These are phyloP conservation scores for Nicotiana obtusifolia DNA, from an alignment of 257 asterid genomes.

Conservation along the genomic window DNA sequence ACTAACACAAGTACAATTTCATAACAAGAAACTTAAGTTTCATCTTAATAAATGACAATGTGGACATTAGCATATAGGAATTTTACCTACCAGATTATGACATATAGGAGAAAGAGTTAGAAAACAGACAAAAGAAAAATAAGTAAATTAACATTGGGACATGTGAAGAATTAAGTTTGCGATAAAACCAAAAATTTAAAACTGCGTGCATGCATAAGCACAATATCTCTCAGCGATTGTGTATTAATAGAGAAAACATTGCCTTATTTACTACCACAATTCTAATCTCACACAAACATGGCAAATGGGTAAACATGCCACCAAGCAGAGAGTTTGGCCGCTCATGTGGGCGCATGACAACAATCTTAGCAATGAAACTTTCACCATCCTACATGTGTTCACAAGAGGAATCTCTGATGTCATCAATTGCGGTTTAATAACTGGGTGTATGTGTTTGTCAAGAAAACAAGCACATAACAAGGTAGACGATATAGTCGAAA, in stretches of 20 bases:
- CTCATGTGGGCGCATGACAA: neutral
- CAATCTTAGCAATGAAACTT: neutral
- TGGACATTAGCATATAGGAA: neutral
- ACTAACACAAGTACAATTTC: neutral
- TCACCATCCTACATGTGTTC: neutral
- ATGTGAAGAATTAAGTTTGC: neutral
- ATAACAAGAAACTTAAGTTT: neutral
- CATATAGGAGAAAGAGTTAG: neutral
- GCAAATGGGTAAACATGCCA: neutral
- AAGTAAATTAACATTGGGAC: neutral
- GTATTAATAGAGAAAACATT: neutral
- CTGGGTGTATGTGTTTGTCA: neutral
- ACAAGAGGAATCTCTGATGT: neutral
- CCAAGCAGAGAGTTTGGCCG: neutral
- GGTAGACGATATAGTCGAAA: neutral
- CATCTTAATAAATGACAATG: neutral
- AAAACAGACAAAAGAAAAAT: neutral
- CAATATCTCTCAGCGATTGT: neutral
- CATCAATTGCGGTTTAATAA: neutral
- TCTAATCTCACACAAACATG: neutral
- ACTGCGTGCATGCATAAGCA: neutral
- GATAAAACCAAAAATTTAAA: neutral
- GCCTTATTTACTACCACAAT: neutral
- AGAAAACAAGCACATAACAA: neutral
- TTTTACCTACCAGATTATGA: neutral